Base-by-base conservation (phyloP, 345 rosid species). In the Fremontodendron californicum region DNA sequence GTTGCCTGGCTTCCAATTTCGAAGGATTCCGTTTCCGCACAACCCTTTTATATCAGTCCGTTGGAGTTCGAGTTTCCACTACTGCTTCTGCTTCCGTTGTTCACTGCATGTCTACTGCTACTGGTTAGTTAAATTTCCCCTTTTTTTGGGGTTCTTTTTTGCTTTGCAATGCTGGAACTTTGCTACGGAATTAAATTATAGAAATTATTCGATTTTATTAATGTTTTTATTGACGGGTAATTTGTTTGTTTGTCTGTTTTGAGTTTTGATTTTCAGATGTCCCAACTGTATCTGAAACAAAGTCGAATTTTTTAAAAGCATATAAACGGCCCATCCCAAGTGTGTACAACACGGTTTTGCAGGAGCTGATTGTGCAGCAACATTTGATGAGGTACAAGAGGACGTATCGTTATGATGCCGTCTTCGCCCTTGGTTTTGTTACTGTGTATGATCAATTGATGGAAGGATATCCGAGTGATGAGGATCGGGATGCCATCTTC, bases 391-490 rank as follows among this genome's bases (percentile, higher is more conserved):
- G 89, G 80, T 96, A 93, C 84, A 96, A 96, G 90, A 91, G 69
- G 86, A 89, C 88, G 27, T 92, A 89, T 71, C 87, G 83, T 9
- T 96, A 96, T 66, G 99, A 96, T 48, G 88, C 97, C 1, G 91
- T 96, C 43, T 96, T 96, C 69, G 98, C 98, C 39, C 99, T 96
- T 58, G 99, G 99, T 69, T 92, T 93, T 61, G 99, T 96, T 64
- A 96, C 99, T 39, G 94, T 96, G 4, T 96, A 86, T 72, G 96
- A 96, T 87, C 94, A 91, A 80, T 98, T 96, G 86, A 96, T 96
- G 98, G 98, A 96, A 79, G 99, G 99, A 21, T 96, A 93, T 77
- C 97, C 97, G 12, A 89, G 96, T 74, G 97, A 93, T 57, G 90
- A 92, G 82, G 99, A 96, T 49, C 91, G 94, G 48, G 94, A 96